Percentiles rank a stretch among this genome's conserved stretches.
Evolutionary conservation across 2,329 filamentous ascomycete species (phyloP).

Genomic region (Coccinonectria pachysandricola): DNA sequence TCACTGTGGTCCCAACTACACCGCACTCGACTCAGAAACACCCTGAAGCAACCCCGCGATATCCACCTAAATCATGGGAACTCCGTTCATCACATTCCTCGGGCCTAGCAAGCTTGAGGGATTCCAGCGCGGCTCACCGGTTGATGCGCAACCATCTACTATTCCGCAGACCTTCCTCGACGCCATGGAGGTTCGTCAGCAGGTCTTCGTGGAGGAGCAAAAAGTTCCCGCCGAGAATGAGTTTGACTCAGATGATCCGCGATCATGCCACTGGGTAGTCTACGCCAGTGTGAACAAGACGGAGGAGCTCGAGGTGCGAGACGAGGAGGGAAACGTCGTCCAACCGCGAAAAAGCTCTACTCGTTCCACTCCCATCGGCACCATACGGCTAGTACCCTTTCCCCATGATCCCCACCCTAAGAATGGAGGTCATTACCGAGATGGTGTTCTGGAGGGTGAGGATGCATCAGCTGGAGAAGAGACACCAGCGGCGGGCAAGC

Average conservation of each 20-base stretch:
- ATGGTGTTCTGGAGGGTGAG: constrained; percentile 28
- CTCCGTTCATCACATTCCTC: constrained; percentile 38
- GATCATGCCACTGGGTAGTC: constrained; percentile 80
- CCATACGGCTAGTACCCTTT: constrained; percentile 71
- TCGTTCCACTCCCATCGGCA: constrained; percentile 49
- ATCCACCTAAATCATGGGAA: constrained; percentile 36
- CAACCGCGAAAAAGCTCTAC: constrained; percentile 35
- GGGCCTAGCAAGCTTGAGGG: constrained; percentile 39
- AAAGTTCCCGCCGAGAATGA: constrained; percentile 54
- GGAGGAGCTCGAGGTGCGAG: constrained; percentile 31
- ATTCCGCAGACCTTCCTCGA: constrained; percentile 50
- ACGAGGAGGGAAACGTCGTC: constrained; percentile 31
- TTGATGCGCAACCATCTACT: constrained; percentile 32
- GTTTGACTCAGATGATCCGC: constrained; percentile 68
- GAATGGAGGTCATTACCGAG: constrained; percentile 37
- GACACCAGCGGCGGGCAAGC: constrained; percentile 4
- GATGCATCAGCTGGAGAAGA: constrained; percentile 2
- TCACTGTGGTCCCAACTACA: no score
- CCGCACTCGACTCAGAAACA: no score
- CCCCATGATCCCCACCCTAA: constrained; percentile 59
- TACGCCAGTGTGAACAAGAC: constrained; percentile 55
- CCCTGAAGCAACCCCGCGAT: no score
- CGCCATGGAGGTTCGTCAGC: constrained; percentile 51
- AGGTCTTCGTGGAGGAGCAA: constrained; percentile 53
- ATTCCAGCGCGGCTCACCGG: constrained; percentile 31